Conservation (phyloP, 139 green algal genomes). For the Chloropicon primus region DNA sequence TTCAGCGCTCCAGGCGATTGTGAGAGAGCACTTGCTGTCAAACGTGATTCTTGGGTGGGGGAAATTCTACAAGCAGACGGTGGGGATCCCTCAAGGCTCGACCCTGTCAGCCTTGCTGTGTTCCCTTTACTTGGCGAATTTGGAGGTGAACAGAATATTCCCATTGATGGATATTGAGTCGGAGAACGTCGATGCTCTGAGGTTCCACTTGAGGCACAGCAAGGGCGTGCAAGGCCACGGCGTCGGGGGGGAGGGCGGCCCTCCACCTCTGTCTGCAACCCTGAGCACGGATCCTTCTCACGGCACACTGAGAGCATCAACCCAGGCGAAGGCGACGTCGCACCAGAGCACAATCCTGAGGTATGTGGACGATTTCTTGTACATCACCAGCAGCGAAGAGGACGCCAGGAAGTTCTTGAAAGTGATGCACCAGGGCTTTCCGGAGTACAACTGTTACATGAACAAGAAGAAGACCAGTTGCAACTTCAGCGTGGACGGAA, state of each 20-base stretch:
- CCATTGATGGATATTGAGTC: background rate
- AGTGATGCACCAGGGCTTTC: slow-evolving; percentile 42
- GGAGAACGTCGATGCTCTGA: background rate
- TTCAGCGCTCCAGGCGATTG: background rate
- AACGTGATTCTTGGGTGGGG: slow-evolving; percentile 55
- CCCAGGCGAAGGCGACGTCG: too few relatives aligned
- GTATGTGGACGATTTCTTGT: slow-evolving; percentile 76
- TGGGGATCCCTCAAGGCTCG: slow-evolving; percentile 66
- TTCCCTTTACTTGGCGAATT: slow-evolving; percentile 69
- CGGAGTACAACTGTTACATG: slow-evolving; percentile 43
- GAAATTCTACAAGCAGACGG: slow-evolving; percentile 48
- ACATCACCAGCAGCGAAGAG: slow-evolving; percentile 40
- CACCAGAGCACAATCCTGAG: slow-evolving; percentile 41
- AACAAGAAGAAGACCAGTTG: slow-evolving; percentile 29
- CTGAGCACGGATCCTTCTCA: too few relatives aligned
- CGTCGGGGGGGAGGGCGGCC: too few relatives aligned
- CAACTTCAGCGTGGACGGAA: background rate
- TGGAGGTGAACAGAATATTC: slow-evolving; percentile 36
- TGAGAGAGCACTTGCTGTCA: slow-evolving; percentile 50
- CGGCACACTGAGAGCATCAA: too few relatives aligned
- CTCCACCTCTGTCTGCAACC: too few relatives aligned
- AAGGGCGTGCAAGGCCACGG: background rate
- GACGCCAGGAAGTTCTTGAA: slow-evolving; percentile 6
- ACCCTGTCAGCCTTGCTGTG: slow-evolving; percentile 74
- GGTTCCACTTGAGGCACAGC: background rate